phyloP scores from a whole-genome alignment of 306 rosid genomes.

The Dryas drummondii region DNA sequence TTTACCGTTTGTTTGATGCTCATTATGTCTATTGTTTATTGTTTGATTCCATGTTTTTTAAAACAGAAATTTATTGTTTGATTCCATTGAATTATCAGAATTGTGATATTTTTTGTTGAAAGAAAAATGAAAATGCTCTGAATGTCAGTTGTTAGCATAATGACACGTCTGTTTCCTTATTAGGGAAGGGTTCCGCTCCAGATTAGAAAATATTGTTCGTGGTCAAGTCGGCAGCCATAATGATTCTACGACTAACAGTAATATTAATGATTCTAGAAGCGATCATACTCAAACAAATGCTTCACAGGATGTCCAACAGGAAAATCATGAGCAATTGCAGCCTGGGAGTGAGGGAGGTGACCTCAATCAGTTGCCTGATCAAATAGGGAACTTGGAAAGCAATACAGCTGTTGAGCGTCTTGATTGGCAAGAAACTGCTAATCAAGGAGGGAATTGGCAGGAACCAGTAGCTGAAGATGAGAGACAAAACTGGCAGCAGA shows the following conservation, averaged over 20 bases:
- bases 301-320: conserved; percentile 51
- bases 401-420: conserved; percentile 45
- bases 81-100: not conserved
- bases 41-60: too few relatives aligned
- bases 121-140: conserved; percentile 16
- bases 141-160: conserved; percentile 23
- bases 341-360: conserved; percentile 50
- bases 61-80: too few relatives aligned
- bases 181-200: conserved; percentile 95
- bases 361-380: conserved; percentile 51
- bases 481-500: conserved; percentile 69
- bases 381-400: conserved; percentile 50
- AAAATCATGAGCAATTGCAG: conserved; percentile 55
- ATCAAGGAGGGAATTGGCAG: conserved; percentile 61
- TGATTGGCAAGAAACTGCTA: conserved; percentile 68
- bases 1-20: not conserved
- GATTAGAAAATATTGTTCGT: conserved; percentile 89
- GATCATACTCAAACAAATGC: conserved; percentile 52
- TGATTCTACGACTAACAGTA: conserved; percentile 60
- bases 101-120: conserved; percentile 17
- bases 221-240: conserved; percentile 69
- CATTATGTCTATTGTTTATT: not conserved
- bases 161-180: conserved; percentile 28
- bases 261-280: conserved; percentile 57
- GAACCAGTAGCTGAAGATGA: conserved; percentile 60